Base-by-base conservation (phyloP, 345 rosid species). In the Gossypium mustelinum region DNA sequence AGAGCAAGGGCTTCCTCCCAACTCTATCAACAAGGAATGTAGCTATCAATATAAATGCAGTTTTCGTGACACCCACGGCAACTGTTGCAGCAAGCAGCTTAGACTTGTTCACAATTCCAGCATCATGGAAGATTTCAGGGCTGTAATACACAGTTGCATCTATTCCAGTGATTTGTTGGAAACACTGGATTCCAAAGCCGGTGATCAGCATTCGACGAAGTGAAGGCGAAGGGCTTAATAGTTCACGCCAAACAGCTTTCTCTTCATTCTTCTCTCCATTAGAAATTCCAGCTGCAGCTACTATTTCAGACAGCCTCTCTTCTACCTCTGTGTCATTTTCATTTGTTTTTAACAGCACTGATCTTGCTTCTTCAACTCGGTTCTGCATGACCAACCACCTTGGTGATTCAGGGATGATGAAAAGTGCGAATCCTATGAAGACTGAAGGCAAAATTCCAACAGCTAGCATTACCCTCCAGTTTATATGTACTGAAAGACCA, bases 401-500 rank as follows among this genome's bases (percentile, higher is more conserved):
- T 0, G 97, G 97, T 16, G 97, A 94, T 79, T 94, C 97, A 1
- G 98, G 98, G 82, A 94, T 94, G 54, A 94, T 70, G 48, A 88
- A 94, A 25, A 94, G 86, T 13, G 98, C 94, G 72, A 85, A 70
- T 27, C 89, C 98, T 70, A 92, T 86, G 77, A 92, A 87, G 29
- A 89, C 73, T 0, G 97, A 89, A n/a, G 98, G 98, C 67, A 92
- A 78, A 76, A 88, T 88, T 67, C 98, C 98, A 6, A 90, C 96
- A 0, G 92, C 98, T 17, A 94, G 93, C 98, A 94, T 94, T 56
- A 94, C 77, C 79, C 97, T 87, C 98, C 98, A 94, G 81, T 82
- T 89, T 74, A 77, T 84, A 74, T 92, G 92, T 29, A 74, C 87
- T 3, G 97, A 78, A 43, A 94, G 84, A 50, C 89, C 89, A 0